Evolutionary conservation across 768 basidiomycete species (phyloP), one percentile per base, ranked within the genome.

Genomic region (Boletus rex-veris): DNA sequence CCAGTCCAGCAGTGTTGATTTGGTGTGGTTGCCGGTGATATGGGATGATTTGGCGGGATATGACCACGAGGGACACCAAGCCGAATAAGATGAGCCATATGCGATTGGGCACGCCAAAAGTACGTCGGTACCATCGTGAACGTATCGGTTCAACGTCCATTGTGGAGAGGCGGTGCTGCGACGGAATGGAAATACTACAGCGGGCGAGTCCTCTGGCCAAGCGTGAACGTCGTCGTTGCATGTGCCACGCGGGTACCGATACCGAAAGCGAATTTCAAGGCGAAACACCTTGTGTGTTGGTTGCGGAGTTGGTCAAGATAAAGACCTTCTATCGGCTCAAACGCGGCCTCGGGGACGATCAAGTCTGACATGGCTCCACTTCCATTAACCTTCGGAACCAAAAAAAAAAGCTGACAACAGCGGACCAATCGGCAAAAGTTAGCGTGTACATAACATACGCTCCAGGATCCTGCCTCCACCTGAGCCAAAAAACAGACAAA

Each of bases 151-250:
- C 71, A 19, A 35, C 21, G 45, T 73, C 75, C 80, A 82, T 81
- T 33, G 67, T 69, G n/a, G 72, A 68, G 45, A 78, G 70, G 47
- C 53, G 62, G 30, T 66, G 64, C 19, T 75, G 72, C 53, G 75
- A 65, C 55, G 75, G 69, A 69, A 77, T 66, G 57, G 77, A 71
- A 71, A 88, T 88, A 63, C 28, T 48, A n/a, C 47, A 48, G 38
- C 79, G 78, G 36, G 83, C 84, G 59, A 79, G 74, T 43, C 74
- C 78, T 61, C 75, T 79, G 50, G 74, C 66, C 11, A 66, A 48
- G 38, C 71, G 75, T 46, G 75, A 66, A 58, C 84, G 83, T 66
- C 84, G 83, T 66, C 86, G 80, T 63, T 83, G 85, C 84, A 87
- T 84, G 55, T 80, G 82, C 60, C 21, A 48, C 31, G 48, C 45